Conservation (phyloP, 805 yeast genomes). For the Metschnikowia continentalis region DNA sequence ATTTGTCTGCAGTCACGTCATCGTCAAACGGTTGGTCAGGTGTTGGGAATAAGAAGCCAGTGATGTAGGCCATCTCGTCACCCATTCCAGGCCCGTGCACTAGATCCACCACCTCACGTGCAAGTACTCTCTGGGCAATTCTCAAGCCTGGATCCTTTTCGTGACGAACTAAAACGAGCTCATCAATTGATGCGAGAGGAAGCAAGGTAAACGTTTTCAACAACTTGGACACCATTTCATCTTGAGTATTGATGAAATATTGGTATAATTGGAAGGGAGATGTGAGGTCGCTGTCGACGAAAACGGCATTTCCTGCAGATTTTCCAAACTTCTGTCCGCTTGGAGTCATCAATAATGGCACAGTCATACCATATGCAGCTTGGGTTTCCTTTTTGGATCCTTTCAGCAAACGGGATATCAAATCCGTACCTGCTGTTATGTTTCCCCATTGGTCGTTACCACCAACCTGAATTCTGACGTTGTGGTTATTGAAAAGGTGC, state of each 20-base stretch:
- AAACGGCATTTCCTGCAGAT: conserved; percentile 94
- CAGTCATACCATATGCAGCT: conserved; percentile 67
- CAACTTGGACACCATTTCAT: conserved; percentile 65
- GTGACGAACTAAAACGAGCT: conserved; percentile 49
- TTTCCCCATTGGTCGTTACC: conserved; percentile 99
- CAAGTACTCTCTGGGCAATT: conserved; percentile 71
- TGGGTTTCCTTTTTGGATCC: conserved; percentile 2
- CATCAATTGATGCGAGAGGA: conserved; percentile 56
- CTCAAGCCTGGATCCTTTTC: conserved; percentile 55
- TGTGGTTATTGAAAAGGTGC: conserved; percentile 58
- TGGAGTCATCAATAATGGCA: conserved; percentile 82
- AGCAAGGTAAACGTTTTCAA: conserved; percentile 76
- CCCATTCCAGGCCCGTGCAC: conserved; percentile 83
- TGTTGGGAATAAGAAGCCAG: conserved; percentile 62
- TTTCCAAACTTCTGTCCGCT: conserved; percentile 94
- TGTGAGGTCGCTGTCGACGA: conserved; percentile 71
- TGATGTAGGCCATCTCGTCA: conserved; percentile 58
- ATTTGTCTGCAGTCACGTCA: conserved; percentile 42
- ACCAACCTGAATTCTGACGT: conserved; percentile 78
- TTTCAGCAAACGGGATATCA: conserved; percentile 58
- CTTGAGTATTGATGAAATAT: conserved; percentile 74
- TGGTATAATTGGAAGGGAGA: conserved; percentile 82
- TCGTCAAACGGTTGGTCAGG: conserved; percentile 48
- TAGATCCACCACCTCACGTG: conserved; percentile 80
- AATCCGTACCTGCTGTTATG: conserved; percentile 91